Percentiles rank a stretch among this genome's conserved stretches.
Evolutionary conservation across 2,329 filamentous ascomycete species (phyloP).

Genomic region (Aspergillus floridensis): DNA sequence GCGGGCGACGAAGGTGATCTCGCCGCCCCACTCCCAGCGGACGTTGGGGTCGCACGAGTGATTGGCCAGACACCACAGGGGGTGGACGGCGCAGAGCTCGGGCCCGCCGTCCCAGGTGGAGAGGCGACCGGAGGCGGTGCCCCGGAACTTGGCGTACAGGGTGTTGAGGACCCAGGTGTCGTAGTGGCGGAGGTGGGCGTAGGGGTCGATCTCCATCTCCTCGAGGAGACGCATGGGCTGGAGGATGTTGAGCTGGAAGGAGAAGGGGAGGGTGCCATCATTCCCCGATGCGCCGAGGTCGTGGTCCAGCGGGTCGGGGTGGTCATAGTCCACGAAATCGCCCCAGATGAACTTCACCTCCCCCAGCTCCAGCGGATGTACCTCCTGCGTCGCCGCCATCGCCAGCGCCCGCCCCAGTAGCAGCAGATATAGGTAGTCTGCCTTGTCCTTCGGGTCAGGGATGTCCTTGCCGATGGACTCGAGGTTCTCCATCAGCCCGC

Average conservation of each 20-base stretch:
- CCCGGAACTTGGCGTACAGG: slow-evolving; percentile 87
- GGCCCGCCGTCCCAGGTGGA: slow-evolving; percentile 74
- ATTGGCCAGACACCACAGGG: slow-evolving; percentile 94
- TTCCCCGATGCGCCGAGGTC: too few species aligned
- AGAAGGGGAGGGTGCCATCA: slow-evolving; percentile 54
- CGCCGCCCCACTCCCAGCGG: slow-evolving; percentile 79
- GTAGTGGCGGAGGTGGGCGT: slow-evolving; percentile 43
- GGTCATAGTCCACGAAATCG: slow-evolving; percentile 51
- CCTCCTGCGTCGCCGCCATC: slow-evolving; percentile 58
- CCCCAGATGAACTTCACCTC: slow-evolving; percentile 66
- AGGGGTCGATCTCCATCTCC: slow-evolving; percentile 63
- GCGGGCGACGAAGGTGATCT: slow-evolving; percentile 41
- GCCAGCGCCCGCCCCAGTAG: slow-evolving; percentile 59
- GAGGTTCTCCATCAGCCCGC: slow-evolving; percentile 51
- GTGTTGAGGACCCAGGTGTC: slow-evolving; percentile 74
- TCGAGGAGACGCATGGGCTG: slow-evolving; percentile 60
- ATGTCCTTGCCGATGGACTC: slow-evolving; percentile 60
- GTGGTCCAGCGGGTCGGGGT: too few species aligned
- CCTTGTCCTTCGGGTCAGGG: slow-evolving; percentile 55
- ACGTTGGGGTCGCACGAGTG: slow-evolving; percentile 96
- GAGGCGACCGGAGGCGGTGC: slow-evolving; percentile 83
- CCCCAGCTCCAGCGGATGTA: slow-evolving; percentile 58
- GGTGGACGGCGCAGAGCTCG: slow-evolving; percentile 89
- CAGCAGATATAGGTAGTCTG: slow-evolving; percentile 60
- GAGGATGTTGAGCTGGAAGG: slow-evolving; percentile 59